Evolutionary conservation across 192 early-diverging fungal genomes (phyloP).

Genomic region (Entomortierella chlamydospora): DNA sequence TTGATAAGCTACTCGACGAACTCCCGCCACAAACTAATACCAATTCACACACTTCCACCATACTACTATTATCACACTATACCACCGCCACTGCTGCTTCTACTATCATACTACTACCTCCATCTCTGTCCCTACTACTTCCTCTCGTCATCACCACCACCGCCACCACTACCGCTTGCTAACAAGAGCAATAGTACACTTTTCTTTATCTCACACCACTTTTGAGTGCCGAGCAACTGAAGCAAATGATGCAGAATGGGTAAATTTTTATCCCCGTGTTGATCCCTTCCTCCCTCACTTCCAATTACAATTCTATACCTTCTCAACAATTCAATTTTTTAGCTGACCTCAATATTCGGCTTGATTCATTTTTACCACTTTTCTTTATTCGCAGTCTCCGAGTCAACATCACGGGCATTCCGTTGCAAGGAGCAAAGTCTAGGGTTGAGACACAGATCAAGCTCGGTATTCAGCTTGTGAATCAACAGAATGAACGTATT

Average conservation of each 20-base stretch:
- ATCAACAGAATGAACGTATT: constrained; percentile 74
- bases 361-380: constrained; percentile 24
- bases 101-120: neutral
- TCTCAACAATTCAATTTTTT: too few relatives aligned
- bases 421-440: constrained; percentile 77
- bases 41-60: too few relatives aligned
- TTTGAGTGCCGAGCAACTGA: neutral
- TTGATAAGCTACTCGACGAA: too few relatives aligned
- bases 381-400: constrained; percentile 24
- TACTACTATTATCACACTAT: too few relatives aligned
- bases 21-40: too few relatives aligned
- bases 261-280: neutral
- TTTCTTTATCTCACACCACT: too few relatives aligned
- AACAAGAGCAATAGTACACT: neutral
- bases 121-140: neutral
- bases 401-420: constrained; percentile 60
- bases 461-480: constrained; percentile 86
- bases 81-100: too few relatives aligned
- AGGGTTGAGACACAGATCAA: constrained; percentile 97
- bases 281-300: neutral
- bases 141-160: neutral
- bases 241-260: constrained; percentile 43
- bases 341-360: too few relatives aligned
- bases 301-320: too few relatives aligned
- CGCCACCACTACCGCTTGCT: neutral